phyloP scores from a whole-genome alignment of 306 rosid species.

The Prunus kanzakura region DNA sequence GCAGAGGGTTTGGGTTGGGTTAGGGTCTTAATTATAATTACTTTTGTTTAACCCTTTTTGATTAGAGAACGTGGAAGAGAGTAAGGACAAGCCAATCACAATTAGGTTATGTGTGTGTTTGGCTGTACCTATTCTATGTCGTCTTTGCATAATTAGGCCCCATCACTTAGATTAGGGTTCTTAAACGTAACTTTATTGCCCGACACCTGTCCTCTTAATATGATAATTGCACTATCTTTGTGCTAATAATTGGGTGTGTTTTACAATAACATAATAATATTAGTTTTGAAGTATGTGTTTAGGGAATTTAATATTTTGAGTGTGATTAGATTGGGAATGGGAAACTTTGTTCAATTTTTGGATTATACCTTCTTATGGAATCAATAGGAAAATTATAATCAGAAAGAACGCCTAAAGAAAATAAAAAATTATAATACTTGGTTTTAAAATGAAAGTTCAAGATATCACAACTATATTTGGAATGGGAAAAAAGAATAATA shows the following conservation, averaged over 20 bases:
- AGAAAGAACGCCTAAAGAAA: no score
- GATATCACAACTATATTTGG: no score
- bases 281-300: no score
- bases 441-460: no score
- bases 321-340: no score
- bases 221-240: constrained; percentile 3
- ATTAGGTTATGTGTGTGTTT: constrained; percentile 40
- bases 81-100: constrained; percentile 53
- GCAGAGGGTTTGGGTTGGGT: background rate
- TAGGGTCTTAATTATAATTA: background rate
- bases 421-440: no score
- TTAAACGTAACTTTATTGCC: constrained; percentile 25
- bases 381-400: no score
- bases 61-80: constrained; percentile 30
- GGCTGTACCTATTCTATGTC: constrained; percentile 22
- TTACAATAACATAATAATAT: background rate
- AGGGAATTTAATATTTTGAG: no score
- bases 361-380: no score
- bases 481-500: no score
- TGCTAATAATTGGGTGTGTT: constrained; percentile 7
- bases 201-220: constrained; percentile 31
- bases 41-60: constrained; percentile 10
- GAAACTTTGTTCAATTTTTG: no score
- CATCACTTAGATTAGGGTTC: constrained; percentile 6
- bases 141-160: constrained; percentile 23